phyloP scores from a whole-genome alignment of 371 early-diverging fungal species.

The Batrachochytrium dendrobatidis region DNA sequence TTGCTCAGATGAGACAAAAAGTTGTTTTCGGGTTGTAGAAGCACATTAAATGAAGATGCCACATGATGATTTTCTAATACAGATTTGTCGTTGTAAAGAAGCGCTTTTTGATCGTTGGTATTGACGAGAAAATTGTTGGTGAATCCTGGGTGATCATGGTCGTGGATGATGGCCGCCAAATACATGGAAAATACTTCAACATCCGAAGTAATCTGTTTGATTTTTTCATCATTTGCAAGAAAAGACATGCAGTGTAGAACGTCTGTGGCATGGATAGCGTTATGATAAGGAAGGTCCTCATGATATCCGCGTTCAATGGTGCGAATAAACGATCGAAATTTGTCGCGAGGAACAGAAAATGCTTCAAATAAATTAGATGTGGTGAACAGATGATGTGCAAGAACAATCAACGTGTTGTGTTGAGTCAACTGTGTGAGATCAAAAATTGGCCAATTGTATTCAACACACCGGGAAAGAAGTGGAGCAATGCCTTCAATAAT shows the following conservation, averaged over 20 bases:
- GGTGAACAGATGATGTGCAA: conserved; percentile 30
- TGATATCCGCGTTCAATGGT: conserved; percentile 43
- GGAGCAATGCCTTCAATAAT: conserved; percentile 2
- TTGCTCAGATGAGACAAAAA: conserved; percentile 33
- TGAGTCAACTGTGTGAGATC: conserved; percentile 25
- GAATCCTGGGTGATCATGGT: conserved; percentile 41
- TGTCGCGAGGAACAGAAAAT: conserved; percentile 34
- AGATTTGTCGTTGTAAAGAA: conserved; percentile 48
- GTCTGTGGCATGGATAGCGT: conserved; percentile 45
- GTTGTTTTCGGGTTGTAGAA: conserved; percentile 37
- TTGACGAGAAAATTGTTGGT: conserved; percentile 39
- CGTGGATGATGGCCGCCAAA: conserved; percentile 47
- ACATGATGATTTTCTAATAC: conserved; percentile 50
- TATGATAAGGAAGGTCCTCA: conserved; percentile 44
- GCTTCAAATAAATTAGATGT: conserved; percentile 33
- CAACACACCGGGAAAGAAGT: conserved; percentile 8
- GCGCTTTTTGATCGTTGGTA: conserved; percentile 31
- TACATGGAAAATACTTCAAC: conserved; percentile 39
- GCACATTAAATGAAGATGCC: conserved; percentile 34
- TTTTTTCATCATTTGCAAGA: conserved; percentile 23
- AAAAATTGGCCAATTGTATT: conserved; percentile 38
- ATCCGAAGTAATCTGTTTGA: conserved; percentile 21
- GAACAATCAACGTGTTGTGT: conserved; percentile 21
- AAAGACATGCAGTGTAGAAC: conserved; percentile 42
- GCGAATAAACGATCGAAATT: conserved; percentile 35